A percentile compares a stretch with the other conserved stretches of the same genome.
Conservation (phyloP, 2,329 filamentous ascomycete species). For the Eurotiales sp. region DNA sequence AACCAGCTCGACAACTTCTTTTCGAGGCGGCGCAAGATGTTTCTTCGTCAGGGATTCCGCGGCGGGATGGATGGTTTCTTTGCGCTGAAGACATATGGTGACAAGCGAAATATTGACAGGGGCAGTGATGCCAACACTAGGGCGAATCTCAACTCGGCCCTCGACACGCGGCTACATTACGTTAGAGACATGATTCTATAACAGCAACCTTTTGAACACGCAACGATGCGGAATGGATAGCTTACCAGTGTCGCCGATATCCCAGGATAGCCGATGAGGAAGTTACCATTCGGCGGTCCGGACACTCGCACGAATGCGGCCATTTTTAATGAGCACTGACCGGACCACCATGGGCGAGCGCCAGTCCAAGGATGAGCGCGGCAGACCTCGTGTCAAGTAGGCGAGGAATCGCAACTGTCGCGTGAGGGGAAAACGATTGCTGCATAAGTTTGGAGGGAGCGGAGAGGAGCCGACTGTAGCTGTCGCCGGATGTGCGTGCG, state of each 20-base stretch:
- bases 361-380: conserved; percentile 1
- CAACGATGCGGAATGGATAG: not conserved
- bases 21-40: conserved; percentile 81
- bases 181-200: conserved; percentile 21
- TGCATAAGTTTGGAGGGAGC: not conserved
- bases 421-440: not conserved
- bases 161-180: conserved; percentile 79
- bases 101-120: conserved; percentile 89
- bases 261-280: conserved; percentile 93
- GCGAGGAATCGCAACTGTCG: not conserved
- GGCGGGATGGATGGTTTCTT: conserved; percentile 93
- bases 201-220: no score
- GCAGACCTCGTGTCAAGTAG: not conserved
- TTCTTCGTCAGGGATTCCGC: conserved; percentile 93
- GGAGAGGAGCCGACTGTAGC: not conserved
- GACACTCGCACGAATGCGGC: conserved; percentile 91
- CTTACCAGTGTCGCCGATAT: conserved; percentile 95
- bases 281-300: conserved; percentile 94
- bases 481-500: not conserved
- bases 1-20: conserved; percentile 87
- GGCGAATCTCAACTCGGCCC: conserved; percentile 94
- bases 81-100: conserved; percentile 86
- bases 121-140: conserved; percentile 76
- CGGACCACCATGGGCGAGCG: conserved; percentile 36
- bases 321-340: conserved; percentile 47